Conservation (phyloP, 164 flowering plant genomes). For the Buxus sempervirens region DNA sequence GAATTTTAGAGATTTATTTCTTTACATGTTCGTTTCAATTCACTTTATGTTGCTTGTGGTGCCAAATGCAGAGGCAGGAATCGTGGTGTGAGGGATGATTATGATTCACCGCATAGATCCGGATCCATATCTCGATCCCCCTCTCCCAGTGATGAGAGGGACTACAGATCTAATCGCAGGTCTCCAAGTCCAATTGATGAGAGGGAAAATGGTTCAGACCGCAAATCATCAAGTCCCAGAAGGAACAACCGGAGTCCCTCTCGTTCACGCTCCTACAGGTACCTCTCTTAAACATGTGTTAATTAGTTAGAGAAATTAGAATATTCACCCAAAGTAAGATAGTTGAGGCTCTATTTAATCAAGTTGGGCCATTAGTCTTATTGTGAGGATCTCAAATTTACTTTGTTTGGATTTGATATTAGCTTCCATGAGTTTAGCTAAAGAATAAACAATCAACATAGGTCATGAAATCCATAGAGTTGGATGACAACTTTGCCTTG, state of each 20-base stretch:
- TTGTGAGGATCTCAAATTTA: too few relatives aligned
- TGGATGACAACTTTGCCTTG: not conserved
- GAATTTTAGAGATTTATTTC: not conserved
- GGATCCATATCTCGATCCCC: conserved; percentile 31
- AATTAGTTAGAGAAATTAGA: not conserved
- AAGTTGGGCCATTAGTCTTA: not conserved
- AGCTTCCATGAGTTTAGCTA: too few relatives aligned
- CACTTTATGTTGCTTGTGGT: not conserved
- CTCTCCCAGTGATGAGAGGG: conserved; percentile 25
- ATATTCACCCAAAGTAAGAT: too few relatives aligned
- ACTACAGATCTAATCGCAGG: conserved; percentile 15
- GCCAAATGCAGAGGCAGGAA: conserved; percentile 33
- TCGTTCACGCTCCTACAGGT: conserved; percentile 46
- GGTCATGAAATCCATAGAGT: not conserved
- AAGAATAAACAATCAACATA: too few relatives aligned
- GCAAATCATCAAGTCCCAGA: conserved; percentile 30
- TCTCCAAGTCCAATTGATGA: conserved; percentile 22
- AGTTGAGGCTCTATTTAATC: not conserved
- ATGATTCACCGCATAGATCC: conserved; percentile 31
- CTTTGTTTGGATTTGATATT: too few relatives aligned
- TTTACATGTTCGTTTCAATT: not conserved
- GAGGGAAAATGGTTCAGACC: conserved; percentile 15
- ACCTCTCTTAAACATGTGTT: not conserved
- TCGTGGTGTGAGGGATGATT: conserved; percentile 31
- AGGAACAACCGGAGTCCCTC: conserved; percentile 28